Evolutionary conservation across 164 flowering plant species (phyloP), one percentile per base, ranked within the genome.

Genomic region (Liriodendron chinense): DNA sequence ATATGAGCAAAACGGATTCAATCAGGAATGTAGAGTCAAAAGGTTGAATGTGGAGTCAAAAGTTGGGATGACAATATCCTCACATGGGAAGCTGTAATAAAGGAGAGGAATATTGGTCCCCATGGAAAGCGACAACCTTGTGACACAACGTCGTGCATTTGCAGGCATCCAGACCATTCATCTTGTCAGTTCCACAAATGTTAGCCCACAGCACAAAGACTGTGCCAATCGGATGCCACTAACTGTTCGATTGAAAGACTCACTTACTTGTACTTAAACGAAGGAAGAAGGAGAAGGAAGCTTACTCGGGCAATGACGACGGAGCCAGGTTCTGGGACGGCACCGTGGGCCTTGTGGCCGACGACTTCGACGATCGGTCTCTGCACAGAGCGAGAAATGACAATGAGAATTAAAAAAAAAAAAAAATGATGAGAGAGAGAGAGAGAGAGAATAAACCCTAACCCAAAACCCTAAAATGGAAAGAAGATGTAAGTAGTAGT

Each of bases 301-400:
- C 89, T 82, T 89, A 95, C 98, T 48, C 98, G 85, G 4, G 90
- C 94, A 77, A 92, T 77, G 65, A 93, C 96, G 78, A 86, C 72
- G 59, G 88, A 90, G 47, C 94, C 95, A 21, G 97, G 92, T 76
- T 88, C 89, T 8, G 98, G 98, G 72, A 95, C 90, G 2, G 93
- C 84, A 50, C 95, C 98, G 81, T 90, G 96, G 24, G 90, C 94
- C 78, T 91, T 93, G 83, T 91, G 94, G 74, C 94, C 94, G 56
- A 82, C 86, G 34, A 95, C 92, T 80, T 92, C 96, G 28, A 90
- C 94, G 62, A 82, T 88, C 49, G 94, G 85, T 83, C 92, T 92
- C 99, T 93, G 79, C 66, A 20, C 28, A 10, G 63, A 50, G 9
- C 10, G 21, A 49, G 59, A 70, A 12, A n/a, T 24, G 66, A 72